Conservation (phyloP, 371 early-diverging fungal genomes). For the Mucor racemosus region DNA sequence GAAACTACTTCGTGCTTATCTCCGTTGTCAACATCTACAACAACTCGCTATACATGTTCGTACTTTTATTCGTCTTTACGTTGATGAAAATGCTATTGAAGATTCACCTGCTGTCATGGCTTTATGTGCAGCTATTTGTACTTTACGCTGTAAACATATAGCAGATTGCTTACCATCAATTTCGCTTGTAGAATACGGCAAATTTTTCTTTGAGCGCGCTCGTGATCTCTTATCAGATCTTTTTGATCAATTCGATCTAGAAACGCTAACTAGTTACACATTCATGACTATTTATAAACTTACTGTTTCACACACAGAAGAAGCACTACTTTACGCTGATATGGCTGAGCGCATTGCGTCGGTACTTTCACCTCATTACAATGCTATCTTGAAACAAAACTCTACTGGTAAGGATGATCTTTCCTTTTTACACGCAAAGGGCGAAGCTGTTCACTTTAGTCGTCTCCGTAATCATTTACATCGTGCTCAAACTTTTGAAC, state of each 20-base stretch:
- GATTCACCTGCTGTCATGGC: constrained; percentile 35
- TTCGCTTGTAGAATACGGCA: constrained; percentile 32
- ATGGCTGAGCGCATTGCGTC: constrained; percentile 40
- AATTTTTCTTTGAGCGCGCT: constrained; percentile 42
- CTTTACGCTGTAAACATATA: constrained; percentile 43
- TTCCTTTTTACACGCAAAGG: neutral
- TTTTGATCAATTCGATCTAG: constrained; percentile 43
- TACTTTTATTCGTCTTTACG: constrained; percentile 33
- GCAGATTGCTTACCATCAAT: constrained; percentile 25
- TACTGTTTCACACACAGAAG: constrained; percentile 20
- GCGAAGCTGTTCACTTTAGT: constrained; percentile 24
- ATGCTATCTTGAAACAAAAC: neutral
- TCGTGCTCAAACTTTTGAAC: constrained; percentile 23
- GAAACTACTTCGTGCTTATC: constrained; percentile 33
- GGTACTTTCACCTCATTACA: constrained; percentile 22
- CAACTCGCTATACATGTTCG: constrained; percentile 38
- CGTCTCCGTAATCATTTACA: constrained; percentile 27
- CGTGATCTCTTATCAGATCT: constrained; percentile 34
- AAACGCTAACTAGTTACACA: constrained; percentile 34
- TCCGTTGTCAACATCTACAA: constrained; percentile 39
- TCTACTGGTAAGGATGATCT: neutral
- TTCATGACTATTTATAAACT: constrained; percentile 39
- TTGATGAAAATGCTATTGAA: neutral
- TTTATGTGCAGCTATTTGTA: constrained; percentile 40
- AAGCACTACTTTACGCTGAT: constrained; percentile 25